Percentiles rank a stretch among this genome's conserved stretches.
Conservation (phyloP, 2,329 filamentous ascomycete genomes). For the Sordariomycetes sp. region DNA sequence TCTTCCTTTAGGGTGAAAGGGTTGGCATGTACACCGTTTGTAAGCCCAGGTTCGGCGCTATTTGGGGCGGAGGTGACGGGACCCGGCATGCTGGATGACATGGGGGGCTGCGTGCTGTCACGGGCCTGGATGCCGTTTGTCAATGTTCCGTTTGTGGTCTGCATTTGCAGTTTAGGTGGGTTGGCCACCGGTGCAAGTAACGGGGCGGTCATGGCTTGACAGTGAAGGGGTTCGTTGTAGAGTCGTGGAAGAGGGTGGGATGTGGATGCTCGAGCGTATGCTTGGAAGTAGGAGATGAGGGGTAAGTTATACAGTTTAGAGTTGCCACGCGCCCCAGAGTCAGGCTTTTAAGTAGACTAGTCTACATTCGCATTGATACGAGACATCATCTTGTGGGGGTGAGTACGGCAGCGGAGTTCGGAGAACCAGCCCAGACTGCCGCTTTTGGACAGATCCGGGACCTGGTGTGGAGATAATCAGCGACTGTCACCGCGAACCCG, state of each 20-base stretch:
- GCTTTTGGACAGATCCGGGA: too few species aligned
- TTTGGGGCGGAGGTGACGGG: not conserved
- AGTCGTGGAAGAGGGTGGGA: not conserved
- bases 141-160: not conserved
- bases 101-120: constrained; percentile 4
- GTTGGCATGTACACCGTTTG: constrained; percentile 9
- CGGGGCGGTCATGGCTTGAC: constrained; percentile 6
- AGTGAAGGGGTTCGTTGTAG: not conserved
- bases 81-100: not conserved
- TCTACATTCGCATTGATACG: too few species aligned
- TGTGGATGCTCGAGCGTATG: not conserved
- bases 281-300: not conserved
- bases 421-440: too few species aligned
- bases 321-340: not conserved
- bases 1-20: constrained; percentile 13
- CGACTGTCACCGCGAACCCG: not conserved
- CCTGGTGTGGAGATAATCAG: too few species aligned
- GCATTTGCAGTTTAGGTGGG: not conserved
- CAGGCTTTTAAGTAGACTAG: not conserved
- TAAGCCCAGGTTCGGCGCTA: not conserved
- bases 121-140: not conserved
- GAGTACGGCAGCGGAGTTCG: not conserved
- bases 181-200: constrained; percentile 1
- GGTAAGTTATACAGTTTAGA: not conserved
- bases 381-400: not conserved